Conservation (phyloP, 495 filamentous ascomycete genomes). For the Delitschia confertaspora region DNA sequence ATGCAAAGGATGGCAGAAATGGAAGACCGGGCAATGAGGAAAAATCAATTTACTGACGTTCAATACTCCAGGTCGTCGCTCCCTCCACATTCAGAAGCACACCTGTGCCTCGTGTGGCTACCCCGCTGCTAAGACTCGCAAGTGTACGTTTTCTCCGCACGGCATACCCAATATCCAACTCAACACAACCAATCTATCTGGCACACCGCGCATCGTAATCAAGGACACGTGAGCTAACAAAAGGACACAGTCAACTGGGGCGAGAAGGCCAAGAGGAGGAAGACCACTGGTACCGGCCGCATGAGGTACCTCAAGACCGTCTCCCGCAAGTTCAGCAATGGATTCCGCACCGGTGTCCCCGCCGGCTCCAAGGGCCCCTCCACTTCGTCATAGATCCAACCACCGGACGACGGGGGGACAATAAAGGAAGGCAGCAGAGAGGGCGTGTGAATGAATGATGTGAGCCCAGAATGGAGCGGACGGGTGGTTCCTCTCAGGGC, state of each 20-base stretch:
- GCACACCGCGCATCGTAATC: no score
- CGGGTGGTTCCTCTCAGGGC: constrained; percentile 11
- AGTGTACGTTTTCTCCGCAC: constrained; percentile 66
- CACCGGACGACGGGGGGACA: constrained; percentile 1
- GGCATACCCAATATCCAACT: constrained; percentile 3
- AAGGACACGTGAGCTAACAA: constrained; percentile 10
- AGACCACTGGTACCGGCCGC: constrained; percentile 93
- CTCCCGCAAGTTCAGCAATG: constrained; percentile 86
- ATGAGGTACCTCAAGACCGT: constrained; percentile 86
- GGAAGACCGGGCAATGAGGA: no score
- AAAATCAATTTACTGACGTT: no score
- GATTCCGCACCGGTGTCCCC: constrained; percentile 82
- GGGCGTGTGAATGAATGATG: constrained; percentile 4
- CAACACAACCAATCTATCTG: no score
- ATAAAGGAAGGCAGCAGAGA: background rate
- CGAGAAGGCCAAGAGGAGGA: constrained; percentile 99
- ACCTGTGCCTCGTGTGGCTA: constrained; percentile 96
- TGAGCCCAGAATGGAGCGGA: constrained; percentile 3
- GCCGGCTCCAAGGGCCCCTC: constrained; percentile 68
- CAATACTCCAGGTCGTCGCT: constrained; percentile 63
- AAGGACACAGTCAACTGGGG: constrained; percentile 80
- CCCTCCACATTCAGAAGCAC: constrained; percentile 98
- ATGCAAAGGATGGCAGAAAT: constrained; percentile 1
- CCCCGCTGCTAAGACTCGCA: constrained; percentile 89
- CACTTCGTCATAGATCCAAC: constrained; percentile 10